phyloP scores from a whole-genome alignment of 495 filamentous ascomycete species.

The Tetracladium setigerum region DNA sequence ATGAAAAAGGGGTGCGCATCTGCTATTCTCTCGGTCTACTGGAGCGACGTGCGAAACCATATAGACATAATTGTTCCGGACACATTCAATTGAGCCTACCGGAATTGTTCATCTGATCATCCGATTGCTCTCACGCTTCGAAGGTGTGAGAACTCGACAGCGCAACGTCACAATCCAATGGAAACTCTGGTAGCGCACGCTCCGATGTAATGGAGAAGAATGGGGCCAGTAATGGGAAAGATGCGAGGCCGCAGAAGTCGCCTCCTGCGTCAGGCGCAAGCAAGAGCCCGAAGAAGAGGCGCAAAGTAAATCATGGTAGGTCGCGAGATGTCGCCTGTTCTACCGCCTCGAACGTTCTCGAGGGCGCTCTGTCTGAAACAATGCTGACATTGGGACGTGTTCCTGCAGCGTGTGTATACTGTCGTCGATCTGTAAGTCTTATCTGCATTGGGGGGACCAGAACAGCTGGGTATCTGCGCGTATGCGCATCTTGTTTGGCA shows the following conservation, averaged over 20 bases:
- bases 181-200: constrained; percentile 16
- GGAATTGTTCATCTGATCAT: no score
- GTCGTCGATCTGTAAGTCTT: constrained; percentile 90
- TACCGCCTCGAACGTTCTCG: constrained; percentile 17
- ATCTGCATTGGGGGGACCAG: constrained; percentile 17
- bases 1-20: no score
- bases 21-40: no score
- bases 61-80: no score
- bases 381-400: constrained; percentile 40
- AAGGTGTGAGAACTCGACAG: constrained; percentile 5
- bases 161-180: constrained; percentile 21
- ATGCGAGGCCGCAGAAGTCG: constrained; percentile 38
- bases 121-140: no score
- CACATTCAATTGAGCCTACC: no score
- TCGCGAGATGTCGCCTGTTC: constrained; percentile 8
- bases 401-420: constrained; percentile 91
- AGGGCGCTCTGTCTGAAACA: constrained; percentile 21
- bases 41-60: no score
- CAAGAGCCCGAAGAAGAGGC: constrained; percentile 83
- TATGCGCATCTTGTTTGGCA: constrained; percentile 21
- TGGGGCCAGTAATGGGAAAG: constrained; percentile 41
- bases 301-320: constrained; percentile 99
- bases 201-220: constrained; percentile 39
- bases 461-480: constrained; percentile 9
- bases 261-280: constrained; percentile 27